Evolutionary conservation across 805 yeast species (phyloP), one percentile per base, ranked within the genome.

Genomic region (Metschnikowia proteae): DNA sequence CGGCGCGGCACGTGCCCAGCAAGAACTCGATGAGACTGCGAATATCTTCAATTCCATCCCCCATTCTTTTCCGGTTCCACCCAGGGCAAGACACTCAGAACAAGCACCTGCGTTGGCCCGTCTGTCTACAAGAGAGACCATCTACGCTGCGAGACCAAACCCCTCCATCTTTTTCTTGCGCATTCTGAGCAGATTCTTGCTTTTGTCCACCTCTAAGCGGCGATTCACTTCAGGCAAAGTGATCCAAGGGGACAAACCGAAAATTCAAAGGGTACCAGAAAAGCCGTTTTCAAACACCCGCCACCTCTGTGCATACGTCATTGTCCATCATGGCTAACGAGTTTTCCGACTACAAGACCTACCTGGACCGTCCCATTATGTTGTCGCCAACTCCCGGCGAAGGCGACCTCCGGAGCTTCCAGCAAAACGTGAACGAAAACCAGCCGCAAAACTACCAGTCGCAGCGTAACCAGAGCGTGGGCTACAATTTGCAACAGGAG

Each of bases 401-500:
- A 27, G 60, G 48, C 27, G 59, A 52, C 48, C 43, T 34, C 28
- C 32, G 38, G 4, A 36, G 40, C 41, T 43, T 35, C 41, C 46
- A 35, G 41, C 41, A 36, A 10, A 43, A 35, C 10, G 46, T 36
- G 13, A 36, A 43, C 39, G 41, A 43, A n/a, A 35, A 33, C 36
- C 46, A 28, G 41, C 36, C 39, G 17, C 37, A 31, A 10, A 50
- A 41, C 35, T 51, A 33, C 50, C 52, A 40, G 17, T 36, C 53
- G 3, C 55, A 56, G 45, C 60, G 76, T 43, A 74, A 73, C 55
- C 75, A 66, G 55, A 68, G 74, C 53, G 78, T 73, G 25, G 76
- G 76, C 6, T 73, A 66, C 59, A 71, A 73, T 56, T 64, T 73
- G 57, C 76, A 73, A 56, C 75, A 73, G 44, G 78, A 73, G 58